Conservation (phyloP, 2,329 filamentous ascomycete genomes). For the Colletotrichum musae region DNA sequence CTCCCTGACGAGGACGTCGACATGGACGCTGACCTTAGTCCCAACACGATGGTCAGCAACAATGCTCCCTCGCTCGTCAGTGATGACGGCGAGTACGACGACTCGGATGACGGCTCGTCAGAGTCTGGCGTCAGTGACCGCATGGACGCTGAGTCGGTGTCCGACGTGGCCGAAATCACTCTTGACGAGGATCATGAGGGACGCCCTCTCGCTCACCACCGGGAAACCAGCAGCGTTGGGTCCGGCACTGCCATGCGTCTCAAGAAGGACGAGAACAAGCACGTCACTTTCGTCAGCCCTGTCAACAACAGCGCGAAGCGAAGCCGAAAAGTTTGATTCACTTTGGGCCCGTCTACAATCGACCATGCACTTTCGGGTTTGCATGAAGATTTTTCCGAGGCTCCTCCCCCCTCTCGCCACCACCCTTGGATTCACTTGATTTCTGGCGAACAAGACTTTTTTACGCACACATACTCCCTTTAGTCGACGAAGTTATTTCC, state of each 20-base stretch:
- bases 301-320: constrained; percentile 58
- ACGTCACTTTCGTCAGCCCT: constrained; percentile 69
- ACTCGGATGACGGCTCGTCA: constrained; percentile 76
- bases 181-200: constrained; percentile 70
- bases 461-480: constrained; percentile 41
- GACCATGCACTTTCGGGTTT: constrained; percentile 11
- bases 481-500: constrained; percentile 38
- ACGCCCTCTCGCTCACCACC: constrained; percentile 59
- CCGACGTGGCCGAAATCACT: constrained; percentile 74
- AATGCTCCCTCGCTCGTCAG: constrained; percentile 85
- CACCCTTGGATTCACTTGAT: constrained; percentile 40
- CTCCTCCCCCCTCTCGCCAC: constrained; percentile 28
- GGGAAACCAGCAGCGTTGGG: constrained; percentile 53
- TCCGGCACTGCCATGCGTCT: constrained; percentile 60
- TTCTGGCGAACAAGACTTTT: constrained; percentile 40
- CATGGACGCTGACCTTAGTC: constrained; percentile 76
- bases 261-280: constrained; percentile 68
- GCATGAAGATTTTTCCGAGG: constrained; percentile 23
- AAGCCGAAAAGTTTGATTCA: constrained; percentile 39
- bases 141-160: constrained; percentile 71
- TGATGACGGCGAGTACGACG: constrained; percentile 84
- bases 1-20: constrained; percentile 65
- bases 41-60: constrained; percentile 79
- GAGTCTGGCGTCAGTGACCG: constrained; percentile 71
- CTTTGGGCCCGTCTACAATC: constrained; percentile 3